phyloP scores from a whole-genome alignment of 257 asterid species.

The Gentiana dahurica region DNA sequence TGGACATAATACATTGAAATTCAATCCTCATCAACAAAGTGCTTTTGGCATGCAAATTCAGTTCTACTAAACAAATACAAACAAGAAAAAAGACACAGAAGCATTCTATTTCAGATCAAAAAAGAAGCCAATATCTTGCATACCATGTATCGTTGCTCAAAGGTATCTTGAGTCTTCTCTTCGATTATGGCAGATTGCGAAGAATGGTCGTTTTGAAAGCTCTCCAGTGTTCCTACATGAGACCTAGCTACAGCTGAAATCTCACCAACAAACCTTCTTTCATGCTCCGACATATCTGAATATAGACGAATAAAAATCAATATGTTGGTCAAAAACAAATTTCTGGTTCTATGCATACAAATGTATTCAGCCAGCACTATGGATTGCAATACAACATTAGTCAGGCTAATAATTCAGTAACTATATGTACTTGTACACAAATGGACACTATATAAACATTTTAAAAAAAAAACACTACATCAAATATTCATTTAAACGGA shows the following conservation, averaged over 20 bases:
- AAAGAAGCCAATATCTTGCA: neutral
- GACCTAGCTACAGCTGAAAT: conserved; percentile 33
- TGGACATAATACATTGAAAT: conserved; percentile 10
- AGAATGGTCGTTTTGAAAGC: conserved; percentile 45
- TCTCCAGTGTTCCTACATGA: conserved; percentile 44
- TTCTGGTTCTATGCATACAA: neutral
- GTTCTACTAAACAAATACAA: neutral
- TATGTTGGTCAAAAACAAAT: neutral
- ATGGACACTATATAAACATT: no score
- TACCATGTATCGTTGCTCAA: conserved; percentile 58
- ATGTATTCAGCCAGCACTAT: no score
- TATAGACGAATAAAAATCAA: neutral
- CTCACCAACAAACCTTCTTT: conserved; percentile 35
- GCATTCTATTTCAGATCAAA: neutral
- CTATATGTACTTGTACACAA: no score
- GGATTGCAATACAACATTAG: no score
- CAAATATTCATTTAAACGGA: no score
- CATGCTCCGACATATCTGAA: conserved; percentile 57
- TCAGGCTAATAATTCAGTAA: no score
- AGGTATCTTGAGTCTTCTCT: conserved; percentile 45
- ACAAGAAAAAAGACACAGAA: neutral
- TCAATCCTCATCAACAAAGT: no score
- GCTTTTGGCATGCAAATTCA: no score
- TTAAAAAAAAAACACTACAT: no score
- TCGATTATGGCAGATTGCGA: conserved; percentile 40